Evolutionary conservation across 139 green algal genomes (phyloP).

Genomic region (Micractinium conductrix): DNA sequence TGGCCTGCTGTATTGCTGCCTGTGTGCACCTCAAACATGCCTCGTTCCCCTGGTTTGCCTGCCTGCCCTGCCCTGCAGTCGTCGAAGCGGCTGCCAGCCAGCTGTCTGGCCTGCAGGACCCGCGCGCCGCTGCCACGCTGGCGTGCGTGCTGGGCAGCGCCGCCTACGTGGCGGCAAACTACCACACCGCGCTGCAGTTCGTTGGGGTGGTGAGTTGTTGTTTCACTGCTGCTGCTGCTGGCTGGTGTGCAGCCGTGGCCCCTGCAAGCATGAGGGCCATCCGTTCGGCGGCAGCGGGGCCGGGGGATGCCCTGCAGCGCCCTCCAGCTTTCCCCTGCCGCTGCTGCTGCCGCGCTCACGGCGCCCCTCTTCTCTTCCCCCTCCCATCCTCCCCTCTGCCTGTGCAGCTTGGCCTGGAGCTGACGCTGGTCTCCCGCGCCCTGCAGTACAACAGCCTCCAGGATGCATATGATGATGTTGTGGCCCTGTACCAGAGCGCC

Average conservation of each 20-base stretch:
- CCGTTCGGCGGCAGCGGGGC: no score
- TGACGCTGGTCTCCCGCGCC: slow-evolving; percentile 23
- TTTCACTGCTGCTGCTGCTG: background rate
- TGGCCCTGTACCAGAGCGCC: background rate
- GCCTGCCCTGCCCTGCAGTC: slow-evolving; percentile 3
- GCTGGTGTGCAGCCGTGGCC: slow-evolving; percentile 7
- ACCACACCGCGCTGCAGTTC: slow-evolving; percentile 52
- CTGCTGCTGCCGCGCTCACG: background rate
- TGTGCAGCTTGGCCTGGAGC: slow-evolving; percentile 49
- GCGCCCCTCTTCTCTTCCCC: no score
- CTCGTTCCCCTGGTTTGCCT: background rate
- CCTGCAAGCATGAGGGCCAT: no score
- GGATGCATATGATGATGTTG: slow-evolving; percentile 46
- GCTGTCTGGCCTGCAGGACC: slow-evolving; percentile 12
- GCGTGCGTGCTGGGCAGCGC: slow-evolving; percentile 5
- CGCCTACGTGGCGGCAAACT: slow-evolving; percentile 43
- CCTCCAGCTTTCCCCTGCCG: background rate
- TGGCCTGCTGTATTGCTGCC: background rate
- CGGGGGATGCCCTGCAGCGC: background rate
- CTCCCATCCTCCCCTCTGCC: no score
- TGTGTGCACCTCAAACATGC: no score
- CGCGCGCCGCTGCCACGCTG: slow-evolving; percentile 7
- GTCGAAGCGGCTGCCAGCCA: slow-evolving; percentile 27
- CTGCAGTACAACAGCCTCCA: slow-evolving; percentile 43
- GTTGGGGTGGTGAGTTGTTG: slow-evolving; percentile 45